These are phyloP conservation scores for Favolaschia claudopus DNA, from an alignment of 768 basidiomycete genomes.

Conservation along the genomic window DNA sequence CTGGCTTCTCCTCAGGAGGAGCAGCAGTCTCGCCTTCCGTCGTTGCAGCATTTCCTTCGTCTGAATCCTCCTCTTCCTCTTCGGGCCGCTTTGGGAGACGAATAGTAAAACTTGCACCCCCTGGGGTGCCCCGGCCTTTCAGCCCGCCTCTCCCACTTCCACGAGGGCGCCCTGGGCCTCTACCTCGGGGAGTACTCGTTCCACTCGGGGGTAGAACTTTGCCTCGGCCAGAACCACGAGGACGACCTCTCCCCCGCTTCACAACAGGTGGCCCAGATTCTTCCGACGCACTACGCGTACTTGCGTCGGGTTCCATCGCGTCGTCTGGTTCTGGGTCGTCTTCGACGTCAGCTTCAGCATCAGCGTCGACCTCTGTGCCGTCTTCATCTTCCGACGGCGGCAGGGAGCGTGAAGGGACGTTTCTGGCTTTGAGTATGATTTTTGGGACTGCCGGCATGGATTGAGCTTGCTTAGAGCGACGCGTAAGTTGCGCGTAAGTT, in stretches of 20 bases:
- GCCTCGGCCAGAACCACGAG: conserved; percentile 48
- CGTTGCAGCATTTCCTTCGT: conserved; percentile 43
- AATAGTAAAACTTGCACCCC: conserved; percentile 30
- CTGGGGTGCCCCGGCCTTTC: conserved; percentile 12
- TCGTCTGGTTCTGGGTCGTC: conserved; percentile 43
- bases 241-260: conserved; percentile 44
- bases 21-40: conserved; percentile 44
- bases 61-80: conserved; percentile 49
- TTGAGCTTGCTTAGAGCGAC: not conserved
- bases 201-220: conserved; percentile 30
- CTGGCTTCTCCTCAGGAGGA: conserved; percentile 43
- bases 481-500: no score
- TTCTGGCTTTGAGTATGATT: conserved; percentile 58
- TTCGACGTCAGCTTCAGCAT: conserved; percentile 44
- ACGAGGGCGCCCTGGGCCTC: conserved; percentile 43
- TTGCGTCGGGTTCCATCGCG: conserved; percentile 33
- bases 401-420: conserved; percentile 28
- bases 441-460: conserved; percentile 43
- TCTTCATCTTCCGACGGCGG: conserved; percentile 40
- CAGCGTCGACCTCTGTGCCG: conserved; percentile 35
- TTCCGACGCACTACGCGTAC: conserved; percentile 29
- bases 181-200: conserved; percentile 21
- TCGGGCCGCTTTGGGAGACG: conserved; percentile 32
- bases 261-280: conserved; percentile 21
- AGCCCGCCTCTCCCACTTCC: conserved; percentile 31